These are phyloP conservation scores for Ganoderma multipileum DNA, from an alignment of 1,284 basidiomycete species.

Conservation along the genomic window DNA sequence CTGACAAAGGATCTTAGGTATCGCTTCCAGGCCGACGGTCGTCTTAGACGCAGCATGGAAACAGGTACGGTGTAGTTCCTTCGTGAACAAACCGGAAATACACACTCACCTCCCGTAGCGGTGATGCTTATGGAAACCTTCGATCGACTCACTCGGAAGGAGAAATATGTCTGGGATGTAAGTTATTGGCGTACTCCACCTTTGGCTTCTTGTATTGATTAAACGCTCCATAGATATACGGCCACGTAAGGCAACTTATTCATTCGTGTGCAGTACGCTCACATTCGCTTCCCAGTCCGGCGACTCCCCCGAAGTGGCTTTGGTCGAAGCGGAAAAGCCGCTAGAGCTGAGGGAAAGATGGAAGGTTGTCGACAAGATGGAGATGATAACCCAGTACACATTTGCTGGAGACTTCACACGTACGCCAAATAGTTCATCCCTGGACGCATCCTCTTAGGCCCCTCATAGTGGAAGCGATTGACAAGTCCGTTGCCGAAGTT, in stretches of 20 bases:
- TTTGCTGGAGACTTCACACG: constrained; percentile 73
- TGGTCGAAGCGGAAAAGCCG: constrained; percentile 57
- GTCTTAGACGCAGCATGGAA: constrained; percentile 66
- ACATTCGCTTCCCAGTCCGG: constrained; percentile 56
- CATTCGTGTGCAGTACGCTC: background rate
- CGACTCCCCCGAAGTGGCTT: constrained; percentile 60
- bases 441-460: constrained; percentile 3
- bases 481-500: constrained; percentile 64
- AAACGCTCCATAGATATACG: constrained; percentile 55
- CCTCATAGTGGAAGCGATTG: constrained; percentile 63
- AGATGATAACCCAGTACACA: constrained; percentile 68
- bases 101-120: constrained; percentile 43
- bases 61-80: constrained; percentile 50
- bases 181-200: constrained; percentile 34
- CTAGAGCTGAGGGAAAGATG: constrained; percentile 61
- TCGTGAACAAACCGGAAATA: background rate
- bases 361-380: constrained; percentile 74
- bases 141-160: constrained; percentile 62
- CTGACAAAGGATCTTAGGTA: constrained; percentile 49
- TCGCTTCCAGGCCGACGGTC: constrained; percentile 74
- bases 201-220: constrained; percentile 2
- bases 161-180: constrained; percentile 78
- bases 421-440: constrained; percentile 34
- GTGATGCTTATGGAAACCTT: constrained; percentile 78
- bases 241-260: constrained; percentile 54